Evolutionary conservation across 2,329 filamentous ascomycete genomes (phyloP).

Genomic region (Aspergillus floridensis): DNA sequence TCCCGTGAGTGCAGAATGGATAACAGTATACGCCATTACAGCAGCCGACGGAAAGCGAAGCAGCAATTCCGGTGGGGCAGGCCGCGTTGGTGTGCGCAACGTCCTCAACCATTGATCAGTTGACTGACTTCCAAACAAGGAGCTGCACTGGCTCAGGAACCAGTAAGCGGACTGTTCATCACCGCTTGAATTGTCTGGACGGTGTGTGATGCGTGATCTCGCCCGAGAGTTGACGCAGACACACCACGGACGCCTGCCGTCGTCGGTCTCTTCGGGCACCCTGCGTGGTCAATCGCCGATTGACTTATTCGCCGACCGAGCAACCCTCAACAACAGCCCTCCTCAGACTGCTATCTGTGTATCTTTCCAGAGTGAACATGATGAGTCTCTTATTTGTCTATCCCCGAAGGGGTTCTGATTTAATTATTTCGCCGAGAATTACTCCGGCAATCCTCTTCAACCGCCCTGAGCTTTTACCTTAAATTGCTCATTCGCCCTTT

Average conservation of each 20-base stretch:
- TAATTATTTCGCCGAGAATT: conserved; percentile 18
- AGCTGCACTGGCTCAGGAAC: background rate
- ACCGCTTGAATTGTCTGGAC: background rate
- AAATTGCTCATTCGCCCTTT: conserved; percentile 4
- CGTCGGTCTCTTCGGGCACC: background rate
- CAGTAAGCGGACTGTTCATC: no score
- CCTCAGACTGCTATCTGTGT: background rate
- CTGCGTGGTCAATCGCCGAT: background rate
- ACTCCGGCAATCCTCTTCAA: conserved; percentile 11
- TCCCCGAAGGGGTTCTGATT: conserved; percentile 9
- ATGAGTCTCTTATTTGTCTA: background rate
- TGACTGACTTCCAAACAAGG: background rate
- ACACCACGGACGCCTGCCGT: background rate
- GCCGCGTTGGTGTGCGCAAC: conserved; percentile 15
- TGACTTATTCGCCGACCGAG: background rate
- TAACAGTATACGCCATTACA: conserved; percentile 8
- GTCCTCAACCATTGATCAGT: background rate
- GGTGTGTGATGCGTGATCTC: background rate
- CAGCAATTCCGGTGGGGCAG: conserved; percentile 21
- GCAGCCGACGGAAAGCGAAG: conserved; percentile 26
- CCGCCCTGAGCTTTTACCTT: conserved; percentile 2
- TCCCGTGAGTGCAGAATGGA: background rate
- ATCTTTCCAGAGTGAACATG: background rate
- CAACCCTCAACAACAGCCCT: background rate
- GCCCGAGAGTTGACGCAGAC: background rate